A percentile compares a stretch with the other conserved stretches of the same genome.
These are phyloP conservation scores for Talaromyces sp. DNA, from an alignment of 2,329 filamentous ascomycete genomes.

Conservation along the genomic window DNA sequence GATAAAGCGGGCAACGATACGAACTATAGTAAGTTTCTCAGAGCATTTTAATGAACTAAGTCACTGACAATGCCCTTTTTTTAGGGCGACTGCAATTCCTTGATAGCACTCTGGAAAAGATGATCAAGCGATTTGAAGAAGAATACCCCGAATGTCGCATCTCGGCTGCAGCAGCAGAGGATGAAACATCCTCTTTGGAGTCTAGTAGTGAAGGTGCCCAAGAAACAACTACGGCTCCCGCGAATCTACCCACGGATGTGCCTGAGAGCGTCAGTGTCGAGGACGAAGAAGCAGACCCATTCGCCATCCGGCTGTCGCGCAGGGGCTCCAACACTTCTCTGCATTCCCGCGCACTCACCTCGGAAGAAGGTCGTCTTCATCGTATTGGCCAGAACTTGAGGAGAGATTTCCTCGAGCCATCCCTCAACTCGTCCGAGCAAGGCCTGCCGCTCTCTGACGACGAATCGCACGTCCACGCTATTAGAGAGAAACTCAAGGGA, in stretches of 20 bases:
- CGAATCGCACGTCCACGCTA: slow-evolving; percentile 39
- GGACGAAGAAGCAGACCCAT: slow-evolving; percentile 38
- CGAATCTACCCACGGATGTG: slow-evolving; percentile 18
- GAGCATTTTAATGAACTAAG: background rate
- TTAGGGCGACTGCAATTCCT: slow-evolving; percentile 77
- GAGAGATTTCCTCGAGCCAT: slow-evolving; percentile 54
- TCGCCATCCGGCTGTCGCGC: slow-evolving; percentile 47
- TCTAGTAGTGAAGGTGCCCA: slow-evolving; percentile 27
- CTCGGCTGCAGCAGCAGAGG: slow-evolving; percentile 14
- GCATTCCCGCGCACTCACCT: slow-evolving; percentile 56
- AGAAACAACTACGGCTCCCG: slow-evolving; percentile 26
- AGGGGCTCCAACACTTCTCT: slow-evolving; percentile 63
- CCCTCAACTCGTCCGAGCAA: slow-evolving; percentile 34
- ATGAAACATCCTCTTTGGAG: slow-evolving; percentile 27
- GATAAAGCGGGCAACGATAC: slow-evolving; percentile 64
- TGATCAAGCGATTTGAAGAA: slow-evolving; percentile 93
- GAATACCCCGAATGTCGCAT: slow-evolving; percentile 72
- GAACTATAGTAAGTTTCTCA: slow-evolving; percentile 62
- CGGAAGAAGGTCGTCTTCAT: slow-evolving; percentile 66
- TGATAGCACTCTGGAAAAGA: slow-evolving; percentile 78
- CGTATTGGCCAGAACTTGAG: slow-evolving; percentile 62
- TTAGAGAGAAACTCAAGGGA: slow-evolving; percentile 39
- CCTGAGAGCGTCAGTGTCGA: slow-evolving; percentile 26
- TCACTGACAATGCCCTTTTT: slow-evolving; percentile 19
- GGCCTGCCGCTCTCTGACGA: slow-evolving; percentile 29